These are phyloP conservation scores for Alternaria triticimaculans DNA, from an alignment of 2,329 filamentous ascomycete species.

Conservation along the genomic window DNA sequence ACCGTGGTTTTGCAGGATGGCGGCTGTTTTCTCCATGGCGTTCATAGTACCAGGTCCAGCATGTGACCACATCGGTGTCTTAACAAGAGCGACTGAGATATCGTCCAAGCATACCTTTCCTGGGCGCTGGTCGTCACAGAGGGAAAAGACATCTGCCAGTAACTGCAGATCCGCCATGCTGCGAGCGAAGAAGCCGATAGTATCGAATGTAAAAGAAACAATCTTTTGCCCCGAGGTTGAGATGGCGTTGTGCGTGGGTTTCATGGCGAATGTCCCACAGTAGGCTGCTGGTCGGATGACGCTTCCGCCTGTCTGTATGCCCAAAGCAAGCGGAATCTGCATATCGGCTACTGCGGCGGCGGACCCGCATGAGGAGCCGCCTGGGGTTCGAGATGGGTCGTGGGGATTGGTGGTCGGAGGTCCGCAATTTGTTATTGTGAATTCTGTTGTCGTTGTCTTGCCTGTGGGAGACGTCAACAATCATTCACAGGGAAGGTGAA, in stretches of 20 bases:
- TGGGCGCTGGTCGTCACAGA: background rate
- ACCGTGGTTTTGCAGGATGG: background rate
- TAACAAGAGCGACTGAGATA: background rate
- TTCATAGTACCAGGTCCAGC: background rate
- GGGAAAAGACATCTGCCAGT: background rate
- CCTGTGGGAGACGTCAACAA: background rate
- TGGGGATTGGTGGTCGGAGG: background rate
- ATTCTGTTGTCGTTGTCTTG: background rate
- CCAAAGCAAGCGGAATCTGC: background rate
- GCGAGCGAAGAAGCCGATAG: background rate
- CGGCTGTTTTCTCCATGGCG: background rate
- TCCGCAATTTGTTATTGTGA: accelerated
- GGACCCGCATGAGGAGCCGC: background rate
- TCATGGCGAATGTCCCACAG: background rate
- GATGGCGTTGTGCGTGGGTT: background rate
- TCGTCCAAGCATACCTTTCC: background rate
- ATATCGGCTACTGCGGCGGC: background rate
- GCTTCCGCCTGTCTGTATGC: background rate
- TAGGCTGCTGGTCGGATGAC: background rate
- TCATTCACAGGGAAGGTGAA: accelerated
- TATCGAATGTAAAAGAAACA: background rate
- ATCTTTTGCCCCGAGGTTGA: background rate
- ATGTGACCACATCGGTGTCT: background rate
- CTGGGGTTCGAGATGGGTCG: background rate
- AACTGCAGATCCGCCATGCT: background rate